These are phyloP conservation scores for Spathaspora sp. DNA, from an alignment of 1,139 yeast species.

Conservation along the genomic window DNA sequence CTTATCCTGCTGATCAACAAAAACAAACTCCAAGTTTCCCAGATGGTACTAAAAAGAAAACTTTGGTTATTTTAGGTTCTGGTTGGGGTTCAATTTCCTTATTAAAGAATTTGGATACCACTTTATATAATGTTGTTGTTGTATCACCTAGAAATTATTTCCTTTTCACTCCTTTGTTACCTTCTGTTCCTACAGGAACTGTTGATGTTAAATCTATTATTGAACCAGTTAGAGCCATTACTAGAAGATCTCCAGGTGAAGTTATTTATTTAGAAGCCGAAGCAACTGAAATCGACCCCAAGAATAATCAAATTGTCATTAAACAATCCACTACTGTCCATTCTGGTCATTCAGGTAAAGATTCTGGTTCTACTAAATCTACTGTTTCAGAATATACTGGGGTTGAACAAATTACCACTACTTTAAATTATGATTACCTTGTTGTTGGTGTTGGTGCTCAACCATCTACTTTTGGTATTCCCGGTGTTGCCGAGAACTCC, in stretches of 20 bases:
- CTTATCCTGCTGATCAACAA: conserved; percentile 56
- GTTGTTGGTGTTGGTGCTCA: conserved; percentile 92
- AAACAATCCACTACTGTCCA: conserved; percentile 53
- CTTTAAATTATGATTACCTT: conserved; percentile 69
- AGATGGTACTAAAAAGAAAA: conserved; percentile 78
- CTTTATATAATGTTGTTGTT: conserved; percentile 82
- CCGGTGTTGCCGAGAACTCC: conserved; percentile 88
- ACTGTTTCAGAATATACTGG: conserved; percentile 40
- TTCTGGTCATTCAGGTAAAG: conserved; percentile 55
- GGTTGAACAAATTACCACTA: conserved; percentile 46
- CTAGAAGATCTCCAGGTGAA: conserved; percentile 68
- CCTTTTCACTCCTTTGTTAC: conserved; percentile 89
- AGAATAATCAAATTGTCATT: conserved; percentile 45
- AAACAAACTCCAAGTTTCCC: conserved; percentile 58
- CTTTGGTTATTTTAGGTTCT: conserved; percentile 84
- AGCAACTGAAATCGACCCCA: conserved; percentile 79
- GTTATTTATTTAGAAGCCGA: conserved; percentile 90
- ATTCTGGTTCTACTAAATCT: conserved; percentile 52
- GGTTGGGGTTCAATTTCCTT: conserved; percentile 93
- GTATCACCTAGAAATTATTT: conserved; percentile 95
- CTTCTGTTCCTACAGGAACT: conserved; percentile 93
- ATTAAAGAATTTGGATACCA: conserved; percentile 81
- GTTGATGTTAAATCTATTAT: conserved; percentile 87
- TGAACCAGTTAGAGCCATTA: conserved; percentile 78
- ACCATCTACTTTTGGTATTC: conserved; percentile 89